Conservation (phyloP, 352 stramenopile genomes). For the Phytophthora niederhauseri region DNA sequence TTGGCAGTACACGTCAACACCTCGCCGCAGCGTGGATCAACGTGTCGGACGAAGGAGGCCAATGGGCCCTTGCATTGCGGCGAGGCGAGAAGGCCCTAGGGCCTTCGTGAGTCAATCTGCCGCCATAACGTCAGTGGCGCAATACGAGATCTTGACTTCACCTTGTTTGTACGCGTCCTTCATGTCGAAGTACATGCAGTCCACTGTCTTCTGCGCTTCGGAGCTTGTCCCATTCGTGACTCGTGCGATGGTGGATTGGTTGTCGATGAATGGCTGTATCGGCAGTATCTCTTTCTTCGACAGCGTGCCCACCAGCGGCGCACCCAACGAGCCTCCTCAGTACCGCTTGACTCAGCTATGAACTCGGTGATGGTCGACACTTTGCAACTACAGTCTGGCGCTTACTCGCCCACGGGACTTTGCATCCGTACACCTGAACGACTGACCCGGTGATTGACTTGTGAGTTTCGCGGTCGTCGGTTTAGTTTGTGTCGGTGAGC, state of each 20-base stretch:
- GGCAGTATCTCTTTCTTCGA: neutral
- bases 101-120: slow-evolving; percentile 2
- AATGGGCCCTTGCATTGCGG: neutral
- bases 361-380: slow-evolving; percentile 7
- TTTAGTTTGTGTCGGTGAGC: slow-evolving; percentile 7
- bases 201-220: neutral
- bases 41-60: neutral
- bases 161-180: neutral
- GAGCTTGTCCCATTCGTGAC: neutral
- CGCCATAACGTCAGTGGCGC: neutral
- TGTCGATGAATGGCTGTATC: neutral
- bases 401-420: neutral
- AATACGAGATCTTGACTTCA: neutral
- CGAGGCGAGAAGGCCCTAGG: neutral
- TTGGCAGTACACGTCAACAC: neutral
- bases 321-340: neutral
- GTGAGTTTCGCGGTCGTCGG: neutral
- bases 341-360: neutral
- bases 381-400: neutral
- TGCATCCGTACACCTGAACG: neutral
- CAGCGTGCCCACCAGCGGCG: neutral
- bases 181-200: neutral
- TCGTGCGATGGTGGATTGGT: neutral
- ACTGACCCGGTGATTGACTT: neutral
- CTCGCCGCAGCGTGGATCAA: neutral